phyloP scores from a whole-genome alignment of 108 stramenopile species.

The Nitzschia inconspicua region DNA sequence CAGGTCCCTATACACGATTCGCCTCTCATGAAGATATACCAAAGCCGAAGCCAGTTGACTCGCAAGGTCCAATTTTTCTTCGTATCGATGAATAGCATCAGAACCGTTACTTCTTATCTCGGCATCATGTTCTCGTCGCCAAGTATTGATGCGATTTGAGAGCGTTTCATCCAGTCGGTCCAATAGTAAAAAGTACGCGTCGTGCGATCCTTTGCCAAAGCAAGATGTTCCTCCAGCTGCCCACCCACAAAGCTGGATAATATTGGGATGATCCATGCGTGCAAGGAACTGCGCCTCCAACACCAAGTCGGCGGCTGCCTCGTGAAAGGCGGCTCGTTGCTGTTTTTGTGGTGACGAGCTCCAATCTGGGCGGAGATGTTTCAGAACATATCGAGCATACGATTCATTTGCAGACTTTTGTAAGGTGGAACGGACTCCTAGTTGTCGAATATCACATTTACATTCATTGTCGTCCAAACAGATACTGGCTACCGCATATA shows the following conservation, averaged over 20 bases:
- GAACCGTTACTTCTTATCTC: not conserved
- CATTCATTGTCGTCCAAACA: not conserved
- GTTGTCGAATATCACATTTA: not conserved
- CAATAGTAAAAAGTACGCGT: conserved; percentile 63
- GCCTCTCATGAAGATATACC: conserved; percentile 61
- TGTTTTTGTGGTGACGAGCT: too few relatives aligned
- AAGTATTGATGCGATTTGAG: conserved; percentile 32
- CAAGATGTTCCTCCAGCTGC: conserved; percentile 40
- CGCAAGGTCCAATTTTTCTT: conserved; percentile 32
- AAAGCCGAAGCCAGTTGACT: conserved; percentile 64
- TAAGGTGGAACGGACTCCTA: not conserved
- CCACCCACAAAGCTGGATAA: conserved; percentile 65
- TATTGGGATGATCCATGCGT: conserved; percentile 66
- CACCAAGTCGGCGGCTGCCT: conserved; percentile 67
- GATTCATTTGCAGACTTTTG: conserved; percentile 3
- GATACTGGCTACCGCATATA: conserved; percentile 15
- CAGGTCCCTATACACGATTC: conserved; percentile 74
- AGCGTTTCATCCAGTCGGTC: conserved; percentile 67
- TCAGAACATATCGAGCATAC: conserved; percentile 51
- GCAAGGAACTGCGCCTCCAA: conserved; percentile 73
- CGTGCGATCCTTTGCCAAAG: conserved; percentile 25
- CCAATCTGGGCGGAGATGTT: conserved; percentile 45
- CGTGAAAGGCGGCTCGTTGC: conserved; percentile 24
- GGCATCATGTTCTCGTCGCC: conserved; percentile 10
- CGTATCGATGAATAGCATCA: conserved; percentile 12